Evolutionary conservation across 2,329 filamentous ascomycete species (phyloP), one percentile per base, ranked within the genome.

Genomic region (Aureobasidium sp.): DNA sequence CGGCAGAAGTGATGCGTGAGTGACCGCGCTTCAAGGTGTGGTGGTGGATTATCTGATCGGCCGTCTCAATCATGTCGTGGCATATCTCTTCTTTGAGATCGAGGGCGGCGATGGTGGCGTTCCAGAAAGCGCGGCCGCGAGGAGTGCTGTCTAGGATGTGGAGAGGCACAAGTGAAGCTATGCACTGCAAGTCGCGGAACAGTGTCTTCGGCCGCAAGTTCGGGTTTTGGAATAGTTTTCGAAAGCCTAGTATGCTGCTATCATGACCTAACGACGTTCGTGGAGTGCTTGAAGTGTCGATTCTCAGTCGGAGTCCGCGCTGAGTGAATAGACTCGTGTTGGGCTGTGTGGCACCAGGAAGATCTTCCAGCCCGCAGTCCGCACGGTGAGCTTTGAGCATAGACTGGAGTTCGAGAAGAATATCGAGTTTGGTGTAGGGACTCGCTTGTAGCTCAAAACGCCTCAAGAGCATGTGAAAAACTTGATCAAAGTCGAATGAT

Each of bases 371-470:
- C n/a, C 42, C 31, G 15, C 17, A 7, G 20, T 58, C 55, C 14
- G 34, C 31, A 14, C 25, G 22, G 39, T 37, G 47, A 11, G 45
- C 53, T 39, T 51, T 25, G 17, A 74, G 64, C 5, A 99, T 81
- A 45, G 88, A 85, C 70, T 95, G 87, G 5, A 99, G 81, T 72
- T 97, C 91, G 64, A 88, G 86, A 5, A 97, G 79, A 0, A 90
- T 88, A 66, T 88, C 87, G 14, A 99, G 82, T 74, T 99, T 99
- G 25, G 85, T 82, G 67, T 89, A 89, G 0, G 94, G 94, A 70
- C 94, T 96, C 0, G 90, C 89, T 67, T 95, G 90, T 4, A 92
- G 89, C 45, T 90, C 91, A 68, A 99, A 96, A 77, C 91, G 91
- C 66, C 85, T 86, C 36, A 97, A 79, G 1, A 97, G 80, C 14